phyloP scores from a whole-genome alignment of 2,329 filamentous ascomycete species.

The Cyclaneusma minus region DNA sequence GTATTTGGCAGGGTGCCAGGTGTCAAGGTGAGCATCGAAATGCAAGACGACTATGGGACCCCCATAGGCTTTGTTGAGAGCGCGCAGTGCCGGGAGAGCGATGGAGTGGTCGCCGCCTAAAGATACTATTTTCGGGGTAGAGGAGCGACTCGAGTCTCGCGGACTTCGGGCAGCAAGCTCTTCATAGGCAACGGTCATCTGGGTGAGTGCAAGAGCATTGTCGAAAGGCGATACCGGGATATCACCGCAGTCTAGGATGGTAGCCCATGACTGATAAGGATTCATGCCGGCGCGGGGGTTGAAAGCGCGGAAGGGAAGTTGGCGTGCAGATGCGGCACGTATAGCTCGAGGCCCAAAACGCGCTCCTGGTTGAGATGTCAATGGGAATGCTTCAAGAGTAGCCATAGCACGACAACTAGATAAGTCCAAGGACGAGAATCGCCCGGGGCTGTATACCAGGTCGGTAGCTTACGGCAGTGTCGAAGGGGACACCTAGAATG shows the following conservation, averaged over 20 bases:
- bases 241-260: constrained; percentile 77
- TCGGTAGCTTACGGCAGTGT: constrained; percentile 57
- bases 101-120: constrained; percentile 63
- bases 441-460: constrained; percentile 41
- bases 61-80: constrained; percentile 45
- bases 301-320: constrained; percentile 66
- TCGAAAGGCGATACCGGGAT: constrained; percentile 79
- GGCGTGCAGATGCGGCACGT: constrained; percentile 65
- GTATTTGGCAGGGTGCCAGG: constrained; percentile 42
- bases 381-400: too few species aligned
- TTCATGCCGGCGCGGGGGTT: constrained; percentile 74
- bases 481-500: constrained; percentile 58
- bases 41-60: constrained; percentile 54
- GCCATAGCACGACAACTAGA: too few species aligned
- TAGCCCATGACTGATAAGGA: constrained; percentile 67
- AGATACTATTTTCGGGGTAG: constrained; percentile 42
- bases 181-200: constrained; percentile 70
- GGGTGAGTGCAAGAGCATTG: constrained; percentile 62
- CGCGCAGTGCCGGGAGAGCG: constrained; percentile 52
- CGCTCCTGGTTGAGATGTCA: too few species aligned
- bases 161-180: constrained; percentile 40
- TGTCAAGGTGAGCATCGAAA: constrained; percentile 41
- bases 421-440: too few species aligned
- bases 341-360: constrained; percentile 83
- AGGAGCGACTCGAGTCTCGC: constrained; percentile 4